Conservation (phyloP, 768 basidiomycete species). For the Chalciporus piperatus region DNA sequence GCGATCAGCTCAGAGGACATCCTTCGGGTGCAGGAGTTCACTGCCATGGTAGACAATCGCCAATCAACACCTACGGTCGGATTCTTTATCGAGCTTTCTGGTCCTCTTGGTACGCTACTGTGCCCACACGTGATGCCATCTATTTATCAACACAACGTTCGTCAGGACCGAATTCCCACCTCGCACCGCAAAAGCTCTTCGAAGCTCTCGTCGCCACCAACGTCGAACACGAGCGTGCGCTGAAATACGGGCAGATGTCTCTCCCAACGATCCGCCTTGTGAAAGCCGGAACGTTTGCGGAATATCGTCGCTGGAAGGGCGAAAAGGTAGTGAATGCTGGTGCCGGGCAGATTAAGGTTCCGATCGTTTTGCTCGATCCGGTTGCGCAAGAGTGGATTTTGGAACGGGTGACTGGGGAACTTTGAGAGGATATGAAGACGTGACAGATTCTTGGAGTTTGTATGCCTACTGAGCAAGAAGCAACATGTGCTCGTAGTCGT, state of each 20-base stretch:
- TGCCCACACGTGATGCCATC: too few species aligned
- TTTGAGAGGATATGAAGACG: background rate
- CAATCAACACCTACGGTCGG: background rate
- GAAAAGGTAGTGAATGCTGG: background rate
- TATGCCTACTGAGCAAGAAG: too few species aligned
- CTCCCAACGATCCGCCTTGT: slow-evolving; percentile 24
- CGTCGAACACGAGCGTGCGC: background rate
- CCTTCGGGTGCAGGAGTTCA: slow-evolving; percentile 14
- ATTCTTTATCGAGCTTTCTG: slow-evolving; percentile 16
- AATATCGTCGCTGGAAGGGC: slow-evolving; percentile 15
- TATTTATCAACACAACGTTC: background rate
- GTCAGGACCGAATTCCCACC: slow-evolving; percentile 6
- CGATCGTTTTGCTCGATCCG: slow-evolving; percentile 4
- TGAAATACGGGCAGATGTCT: background rate
- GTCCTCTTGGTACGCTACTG: slow-evolving; percentile 8
- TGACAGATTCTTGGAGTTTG: too few species aligned
- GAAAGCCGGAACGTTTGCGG: slow-evolving; percentile 16
- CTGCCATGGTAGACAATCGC: slow-evolving; percentile 15
- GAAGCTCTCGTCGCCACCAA: slow-evolving; percentile 7
- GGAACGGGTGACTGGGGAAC: slow-evolving; percentile 15
- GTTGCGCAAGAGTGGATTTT: slow-evolving; percentile 15
- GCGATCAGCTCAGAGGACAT: background rate
- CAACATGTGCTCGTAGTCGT: too few species aligned
- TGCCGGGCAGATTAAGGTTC: slow-evolving; percentile 16
- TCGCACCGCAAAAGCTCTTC: slow-evolving; percentile 3